Conservation (phyloP, 1,139 yeast species). For the Sugiyamaella novakii region DNA sequence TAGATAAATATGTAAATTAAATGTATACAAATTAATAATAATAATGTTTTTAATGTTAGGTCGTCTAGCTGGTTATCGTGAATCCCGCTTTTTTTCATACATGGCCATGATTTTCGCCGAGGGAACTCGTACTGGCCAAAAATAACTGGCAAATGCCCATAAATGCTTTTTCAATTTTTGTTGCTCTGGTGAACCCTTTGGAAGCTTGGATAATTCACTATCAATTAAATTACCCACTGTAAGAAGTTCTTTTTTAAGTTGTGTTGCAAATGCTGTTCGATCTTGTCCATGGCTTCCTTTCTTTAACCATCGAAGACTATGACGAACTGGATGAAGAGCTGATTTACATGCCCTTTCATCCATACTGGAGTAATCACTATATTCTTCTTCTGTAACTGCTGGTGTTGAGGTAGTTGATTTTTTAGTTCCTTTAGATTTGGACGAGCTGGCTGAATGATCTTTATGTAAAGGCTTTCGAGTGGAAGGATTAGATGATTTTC, state of each 20-base stretch:
- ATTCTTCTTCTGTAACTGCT: conserved; percentile 43
- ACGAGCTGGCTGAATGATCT: conserved; percentile 10
- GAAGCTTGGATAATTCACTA: conserved; percentile 33
- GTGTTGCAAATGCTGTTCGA: conserved; percentile 79
- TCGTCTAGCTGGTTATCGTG: not conserved
- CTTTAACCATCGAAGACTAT: conserved; percentile 71
- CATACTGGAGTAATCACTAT: conserved; percentile 75
- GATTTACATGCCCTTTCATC: conserved; percentile 72
- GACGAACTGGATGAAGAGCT: conserved; percentile 69
- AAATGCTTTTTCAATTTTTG: conserved; percentile 62
- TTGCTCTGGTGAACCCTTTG: conserved; percentile 36
- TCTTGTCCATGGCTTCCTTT: conserved; percentile 81
- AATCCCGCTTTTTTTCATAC: conserved; percentile 60
- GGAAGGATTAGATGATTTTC: not conserved
- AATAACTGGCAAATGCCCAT: conserved; percentile 88
- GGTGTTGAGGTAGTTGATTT: conserved; percentile 19
- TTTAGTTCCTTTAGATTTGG: conserved; percentile 11
- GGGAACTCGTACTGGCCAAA: conserved; percentile 88
- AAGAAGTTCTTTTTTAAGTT: conserved; percentile 71
- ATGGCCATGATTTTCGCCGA: conserved; percentile 78
- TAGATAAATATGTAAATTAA: conserved; percentile 1
- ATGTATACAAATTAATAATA: no score
- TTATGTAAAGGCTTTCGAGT: conserved; percentile 15
- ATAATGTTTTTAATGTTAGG: not conserved
- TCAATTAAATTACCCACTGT: conserved; percentile 79